Base-by-base conservation (phyloP, 73 alveolate genomes). In the Blepharisma japonicum region DNA sequence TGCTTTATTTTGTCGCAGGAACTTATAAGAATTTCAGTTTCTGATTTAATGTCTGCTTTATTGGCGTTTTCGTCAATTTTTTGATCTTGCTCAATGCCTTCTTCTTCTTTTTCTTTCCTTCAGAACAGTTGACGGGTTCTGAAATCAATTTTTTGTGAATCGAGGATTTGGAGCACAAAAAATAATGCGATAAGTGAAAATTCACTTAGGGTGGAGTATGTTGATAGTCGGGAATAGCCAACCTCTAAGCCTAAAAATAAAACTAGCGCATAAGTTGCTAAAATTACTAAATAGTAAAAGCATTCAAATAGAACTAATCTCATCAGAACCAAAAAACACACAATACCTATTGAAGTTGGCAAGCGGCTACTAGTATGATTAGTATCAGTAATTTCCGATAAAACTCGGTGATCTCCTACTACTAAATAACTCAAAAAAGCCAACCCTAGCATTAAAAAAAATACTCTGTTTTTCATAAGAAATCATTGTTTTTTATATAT, bases 31-130 rank as follows among this genome's bases (percentile, higher is more conserved):
- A 14, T 18, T 61, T 61, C 74, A 20, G 74, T 9, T 61, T 61
- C 74, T n/a, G 47, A 14, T n/a, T 61, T 61, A 14, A 61, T 25
- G n/a, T 39, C 74, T 1, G 49, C 5, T 9, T 14, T 25, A 8
- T 9, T 9, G 23, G 14, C 2, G 23, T 14, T n/a, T 25, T 61
- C 74, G 2, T 61, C 23, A 9, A 18, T 3, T 14, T 14, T 8
- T 8, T 1, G 14, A 14, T 61, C 18, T 0, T 14, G 11, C 14
- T 9, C 38, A 2, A 18, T 39, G 14, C 23, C 46, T 14, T 9
- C 46, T 25, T 20, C 74, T 61, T 61, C 74, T 25, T 61, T n/a
- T 61, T 61, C 74, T 25, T 25, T n/a, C 2, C 74, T 14, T 9
- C 38, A 18, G 47, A 61, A 61, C 49, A 61, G 14, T 48, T 61